Conservation (phyloP, 1,284 basidiomycete species). For the Irpex sp. region DNA sequence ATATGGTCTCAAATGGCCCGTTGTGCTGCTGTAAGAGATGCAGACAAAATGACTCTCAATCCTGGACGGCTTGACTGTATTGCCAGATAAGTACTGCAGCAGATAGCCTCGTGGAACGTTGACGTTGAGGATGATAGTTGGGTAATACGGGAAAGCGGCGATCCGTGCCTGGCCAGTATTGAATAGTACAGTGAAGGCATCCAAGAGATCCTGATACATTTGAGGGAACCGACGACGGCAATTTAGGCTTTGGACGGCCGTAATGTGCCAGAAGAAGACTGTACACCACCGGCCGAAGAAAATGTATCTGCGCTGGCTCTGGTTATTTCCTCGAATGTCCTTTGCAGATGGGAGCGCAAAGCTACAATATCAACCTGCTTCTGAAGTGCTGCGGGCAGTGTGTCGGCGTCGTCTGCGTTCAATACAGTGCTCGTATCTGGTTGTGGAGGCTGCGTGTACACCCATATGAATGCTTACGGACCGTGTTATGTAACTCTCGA, state of each 20-base stretch:
- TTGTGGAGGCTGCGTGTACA: too few relatives aligned
- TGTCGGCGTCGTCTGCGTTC: neutral
- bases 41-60: too few relatives aligned
- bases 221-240: too few relatives aligned
- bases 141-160: neutral
- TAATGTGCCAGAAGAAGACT: too few relatives aligned
- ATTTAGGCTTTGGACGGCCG: too few relatives aligned
- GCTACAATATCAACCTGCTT: neutral
- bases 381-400: neutral
- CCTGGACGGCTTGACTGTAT: too few relatives aligned
- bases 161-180: neutral
- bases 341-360: neutral
- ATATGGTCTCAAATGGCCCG: too few relatives aligned
- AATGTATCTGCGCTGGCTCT: neutral
- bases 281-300: neutral
- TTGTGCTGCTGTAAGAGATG: too few relatives aligned
- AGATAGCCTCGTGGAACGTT: neutral
- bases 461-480: neutral
- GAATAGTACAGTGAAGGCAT: neutral
- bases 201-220: too few relatives aligned
- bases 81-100: too few relatives aligned
- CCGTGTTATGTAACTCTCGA: neutral
- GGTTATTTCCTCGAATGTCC: neutral
- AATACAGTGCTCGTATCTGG: neutral
- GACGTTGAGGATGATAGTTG: neutral